Conservation (phyloP, 2,329 filamentous ascomycete species). For the Aspergillus sp. region DNA sequence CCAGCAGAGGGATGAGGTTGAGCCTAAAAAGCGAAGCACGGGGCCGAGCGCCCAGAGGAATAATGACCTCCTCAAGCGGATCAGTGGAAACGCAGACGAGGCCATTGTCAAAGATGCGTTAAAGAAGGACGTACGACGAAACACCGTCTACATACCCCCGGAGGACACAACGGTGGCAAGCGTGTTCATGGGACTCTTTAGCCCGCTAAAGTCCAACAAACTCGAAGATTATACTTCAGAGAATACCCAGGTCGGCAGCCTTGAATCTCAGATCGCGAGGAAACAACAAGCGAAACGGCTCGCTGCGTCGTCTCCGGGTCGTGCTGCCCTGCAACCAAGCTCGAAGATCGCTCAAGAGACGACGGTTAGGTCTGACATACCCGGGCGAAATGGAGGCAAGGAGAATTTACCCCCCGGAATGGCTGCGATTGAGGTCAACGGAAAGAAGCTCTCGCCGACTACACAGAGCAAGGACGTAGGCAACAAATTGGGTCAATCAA, state of each 20-base stretch:
- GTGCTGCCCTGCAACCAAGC: conserved; percentile 50
- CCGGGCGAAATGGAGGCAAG: conserved; percentile 58
- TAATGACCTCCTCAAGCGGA: conserved; percentile 16
- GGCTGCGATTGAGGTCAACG: conserved; percentile 18
- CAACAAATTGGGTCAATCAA: conserved; percentile 23
- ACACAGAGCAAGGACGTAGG: conserved; percentile 18
- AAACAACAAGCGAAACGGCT: conserved; percentile 31
- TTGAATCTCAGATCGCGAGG: conserved; percentile 35
- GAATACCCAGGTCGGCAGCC: conserved; percentile 29
- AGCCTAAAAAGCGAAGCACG: conserved; percentile 5
- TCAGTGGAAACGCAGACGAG: conserved; percentile 10
- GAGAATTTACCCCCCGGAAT: conserved; percentile 60
- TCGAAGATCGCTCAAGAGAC: conserved; percentile 41
- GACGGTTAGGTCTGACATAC: conserved; percentile 45
- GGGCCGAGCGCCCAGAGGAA: conserved; percentile 16
- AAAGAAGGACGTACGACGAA: conserved; percentile 35
- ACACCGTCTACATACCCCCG: conserved; percentile 43
- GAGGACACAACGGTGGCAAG: conserved; percentile 44
- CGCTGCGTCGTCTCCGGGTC: conserved; percentile 23
- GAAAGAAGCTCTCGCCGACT: conserved; percentile 14
- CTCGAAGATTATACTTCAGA: not conserved
- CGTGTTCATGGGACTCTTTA: conserved; percentile 46
- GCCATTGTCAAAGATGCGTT: conserved; percentile 16
- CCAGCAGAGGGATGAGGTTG: conserved; percentile 10
- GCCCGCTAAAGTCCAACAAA: conserved; percentile 34